A percentile compares a stretch with the other conserved stretches of the same genome.
These are phyloP conservation scores for Hymenoscyphus linearis DNA, from an alignment of 2,329 filamentous ascomycete genomes.

Conservation along the genomic window DNA sequence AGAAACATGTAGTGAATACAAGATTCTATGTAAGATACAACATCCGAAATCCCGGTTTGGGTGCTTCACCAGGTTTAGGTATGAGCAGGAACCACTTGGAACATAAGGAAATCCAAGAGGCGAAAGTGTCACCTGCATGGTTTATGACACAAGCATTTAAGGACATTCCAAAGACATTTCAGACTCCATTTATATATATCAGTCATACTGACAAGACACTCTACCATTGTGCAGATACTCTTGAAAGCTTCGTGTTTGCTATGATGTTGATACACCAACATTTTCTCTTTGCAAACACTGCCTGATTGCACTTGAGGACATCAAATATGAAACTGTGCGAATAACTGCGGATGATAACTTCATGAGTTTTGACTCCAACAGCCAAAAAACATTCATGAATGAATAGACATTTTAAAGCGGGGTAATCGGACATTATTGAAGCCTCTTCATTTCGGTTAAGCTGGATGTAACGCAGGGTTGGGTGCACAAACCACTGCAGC, in stretches of 20 bases:
- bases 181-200: neutral
- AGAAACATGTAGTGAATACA: neutral
- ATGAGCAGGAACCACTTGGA: neutral
- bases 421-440: constrained; percentile 1
- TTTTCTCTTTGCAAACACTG: neutral
- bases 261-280: neutral
- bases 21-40: neutral
- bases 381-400: neutral
- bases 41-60: constrained; percentile 2
- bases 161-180: neutral
- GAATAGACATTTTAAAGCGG: neutral
- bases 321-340: no score
- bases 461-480: neutral
- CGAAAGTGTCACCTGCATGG: neutral
- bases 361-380: neutral
- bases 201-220: neutral
- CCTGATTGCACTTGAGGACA: neutral
- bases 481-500: neutral
- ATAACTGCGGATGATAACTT: neutral
- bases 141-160: neutral
- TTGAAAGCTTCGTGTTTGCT: neutral
- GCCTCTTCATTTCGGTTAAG: constrained; percentile 4
- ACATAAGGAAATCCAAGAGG: neutral
- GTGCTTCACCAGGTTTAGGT: neutral
- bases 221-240: neutral